Base-by-base conservation (phyloP, 2,329 filamentous ascomycete species). In the Dactylellina cionopaga region DNA sequence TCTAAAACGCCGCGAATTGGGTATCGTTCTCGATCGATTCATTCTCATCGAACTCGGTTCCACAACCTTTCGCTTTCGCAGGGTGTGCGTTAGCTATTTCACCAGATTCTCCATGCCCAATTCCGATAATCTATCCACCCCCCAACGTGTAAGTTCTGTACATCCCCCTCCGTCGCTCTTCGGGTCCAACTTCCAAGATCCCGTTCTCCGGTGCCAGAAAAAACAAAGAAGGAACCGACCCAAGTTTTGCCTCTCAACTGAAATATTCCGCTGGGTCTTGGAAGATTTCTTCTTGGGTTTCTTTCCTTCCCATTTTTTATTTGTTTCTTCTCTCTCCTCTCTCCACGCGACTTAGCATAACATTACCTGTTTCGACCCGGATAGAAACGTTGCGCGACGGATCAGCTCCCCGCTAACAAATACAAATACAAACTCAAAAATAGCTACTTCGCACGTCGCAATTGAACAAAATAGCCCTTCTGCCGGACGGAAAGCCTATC, bases 11-110 rank as follows among this genome's bases (percentile, higher is more conserved):
- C 3, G 10, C 46, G 10, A 37, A 13, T 29, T 10, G 15, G 13
- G 15, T 2, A 52, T 76, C 39, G 37, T 75, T 43, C 43, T 75
- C 69, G 49, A 62, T 65, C 27, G 73, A 75, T 17, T 74, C 75
- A 22, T 69, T 54, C 15, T n/a, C 69, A 66, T 44, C 47, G 49
- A n/a, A 35, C 63, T 55, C 33, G 56, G 29, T 13, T 17, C 29
- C 44, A 41, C 35, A 25, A 64, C 64, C 75, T 31, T 74, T 77
- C 9, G 69, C 62, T 74, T 68, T 29, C 76, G 76, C 80, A 79
- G 80, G 7, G 80, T 58, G 74, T 79, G 75, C 1, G 83, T 83
- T 51, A 55, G 29, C 35, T 49, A n/a, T n/a, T 19, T 41, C 43
- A 15, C 35, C 37, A 37, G 17, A 25, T 60, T 43, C 43, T n/a